These are phyloP conservation scores for Penicillium sp. DNA, from an alignment of 2,329 filamentous ascomycete genomes.

Conservation along the genomic window DNA sequence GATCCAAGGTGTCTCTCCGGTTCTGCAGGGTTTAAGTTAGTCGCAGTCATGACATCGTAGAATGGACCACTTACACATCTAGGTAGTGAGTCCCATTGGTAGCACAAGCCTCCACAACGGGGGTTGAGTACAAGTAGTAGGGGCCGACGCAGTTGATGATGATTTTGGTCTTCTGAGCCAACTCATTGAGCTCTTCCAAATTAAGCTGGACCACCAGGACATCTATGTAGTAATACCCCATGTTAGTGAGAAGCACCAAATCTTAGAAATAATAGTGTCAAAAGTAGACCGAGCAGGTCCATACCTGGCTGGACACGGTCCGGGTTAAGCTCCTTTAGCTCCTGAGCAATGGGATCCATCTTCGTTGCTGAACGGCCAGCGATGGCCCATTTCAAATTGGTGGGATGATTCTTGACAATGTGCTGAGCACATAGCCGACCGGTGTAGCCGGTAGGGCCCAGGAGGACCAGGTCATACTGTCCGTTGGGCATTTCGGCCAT, in stretches of 20 bases:
- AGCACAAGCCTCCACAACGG: conserved; percentile 61
- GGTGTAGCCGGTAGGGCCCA: conserved; percentile 76
- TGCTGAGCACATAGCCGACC: conserved; percentile 72
- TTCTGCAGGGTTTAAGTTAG: conserved; percentile 34
- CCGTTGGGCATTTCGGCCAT: conserved; percentile 40
- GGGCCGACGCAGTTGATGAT: conserved; percentile 61
- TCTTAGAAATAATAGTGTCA: too few species aligned
- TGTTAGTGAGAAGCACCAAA: background rate
- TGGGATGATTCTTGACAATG: conserved; percentile 65
- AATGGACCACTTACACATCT: conserved; percentile 47
- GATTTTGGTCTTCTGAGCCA: conserved; percentile 55
- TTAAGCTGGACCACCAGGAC: conserved; percentile 48
- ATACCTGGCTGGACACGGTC: conserved; percentile 68
- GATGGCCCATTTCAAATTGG: conserved; percentile 79
- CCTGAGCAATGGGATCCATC: conserved; percentile 62
- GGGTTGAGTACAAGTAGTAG: conserved; percentile 60
- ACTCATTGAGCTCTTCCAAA: conserved; percentile 46
- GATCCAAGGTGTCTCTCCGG: conserved; percentile 62
- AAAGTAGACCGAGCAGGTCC: conserved; percentile 8
- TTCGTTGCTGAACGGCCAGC: conserved; percentile 77
- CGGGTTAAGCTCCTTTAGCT: conserved; percentile 62
- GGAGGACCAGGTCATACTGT: conserved; percentile 61
- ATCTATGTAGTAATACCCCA: conserved; percentile 26
- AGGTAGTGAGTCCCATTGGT: conserved; percentile 63
- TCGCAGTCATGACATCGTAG: background rate